Evolutionary conservation across 768 basidiomycete genomes (phyloP).

Genomic region (Mycena vitilis): DNA sequence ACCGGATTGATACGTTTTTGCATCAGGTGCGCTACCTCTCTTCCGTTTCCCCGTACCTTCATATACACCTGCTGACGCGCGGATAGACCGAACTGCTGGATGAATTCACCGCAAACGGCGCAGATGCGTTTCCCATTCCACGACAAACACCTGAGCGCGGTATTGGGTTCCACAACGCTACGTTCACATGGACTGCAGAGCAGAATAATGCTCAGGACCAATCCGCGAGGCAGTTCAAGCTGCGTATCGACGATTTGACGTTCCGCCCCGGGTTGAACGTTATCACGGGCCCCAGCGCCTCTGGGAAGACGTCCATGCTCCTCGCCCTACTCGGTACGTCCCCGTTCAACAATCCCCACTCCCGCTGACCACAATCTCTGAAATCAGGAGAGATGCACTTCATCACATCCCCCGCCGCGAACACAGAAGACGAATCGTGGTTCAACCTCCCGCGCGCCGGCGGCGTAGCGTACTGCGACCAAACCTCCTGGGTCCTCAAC

Average conservation of each 20-base stretch:
- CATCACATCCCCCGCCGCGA: not conserved
- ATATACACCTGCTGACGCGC: slow-evolving; percentile 7
- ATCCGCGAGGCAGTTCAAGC: slow-evolving; percentile 57
- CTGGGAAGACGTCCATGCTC: slow-evolving; percentile 71
- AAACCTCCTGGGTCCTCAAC: not conserved
- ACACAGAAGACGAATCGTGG: not conserved
- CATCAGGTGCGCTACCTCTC: slow-evolving; percentile 43
- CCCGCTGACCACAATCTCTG: not conserved
- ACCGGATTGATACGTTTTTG: slow-evolving; percentile 59
- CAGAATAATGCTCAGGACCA: slow-evolving; percentile 37
- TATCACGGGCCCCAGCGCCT: slow-evolving; percentile 44
- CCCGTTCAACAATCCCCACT: not conserved
- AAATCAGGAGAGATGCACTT: not conserved
- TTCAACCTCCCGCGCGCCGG: not conserved
- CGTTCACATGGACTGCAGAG: slow-evolving; percentile 65
- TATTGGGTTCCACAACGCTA: slow-evolving; percentile 65
- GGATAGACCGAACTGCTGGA: slow-evolving; percentile 30
- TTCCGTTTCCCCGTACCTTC: not conserved
- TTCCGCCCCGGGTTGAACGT: slow-evolving; percentile 69
- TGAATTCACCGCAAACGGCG: slow-evolving; percentile 10
- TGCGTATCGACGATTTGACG: slow-evolving; percentile 59
- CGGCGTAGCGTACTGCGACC: not conserved
- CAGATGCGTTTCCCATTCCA: not conserved
- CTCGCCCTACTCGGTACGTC: slow-evolving; percentile 46
- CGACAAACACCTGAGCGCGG: not conserved